phyloP scores from a whole-genome alignment of 2,329 filamentous ascomycete species.

The Drechslerella dactyloides region DNA sequence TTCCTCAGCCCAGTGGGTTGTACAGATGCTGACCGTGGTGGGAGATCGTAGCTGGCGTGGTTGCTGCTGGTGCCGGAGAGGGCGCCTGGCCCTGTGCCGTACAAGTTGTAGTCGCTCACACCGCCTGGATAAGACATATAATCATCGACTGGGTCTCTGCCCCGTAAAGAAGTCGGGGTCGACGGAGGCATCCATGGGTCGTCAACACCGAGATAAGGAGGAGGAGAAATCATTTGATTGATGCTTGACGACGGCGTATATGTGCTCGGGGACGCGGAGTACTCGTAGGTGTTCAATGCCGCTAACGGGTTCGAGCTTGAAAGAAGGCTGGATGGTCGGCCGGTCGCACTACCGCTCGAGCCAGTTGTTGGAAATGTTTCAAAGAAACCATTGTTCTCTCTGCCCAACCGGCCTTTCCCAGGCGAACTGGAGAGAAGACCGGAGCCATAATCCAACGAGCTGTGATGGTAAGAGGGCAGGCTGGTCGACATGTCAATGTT shows the following conservation, averaged over 20 bases:
- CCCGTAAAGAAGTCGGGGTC: slow-evolving; percentile 38
- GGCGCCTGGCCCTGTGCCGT: slow-evolving; percentile 38
- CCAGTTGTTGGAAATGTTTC: slow-evolving; percentile 40
- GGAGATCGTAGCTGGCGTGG: slow-evolving; percentile 42
- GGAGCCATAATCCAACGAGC: slow-evolving; percentile 46
- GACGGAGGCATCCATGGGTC: slow-evolving; percentile 41
- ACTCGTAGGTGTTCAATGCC: slow-evolving; percentile 39
- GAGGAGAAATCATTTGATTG: slow-evolving; percentile 38
- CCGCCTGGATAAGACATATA: slow-evolving; percentile 25
- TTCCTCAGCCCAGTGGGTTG: slow-evolving; percentile 47
- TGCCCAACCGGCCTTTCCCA: slow-evolving; percentile 26
- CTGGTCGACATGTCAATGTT: slow-evolving; percentile 48
- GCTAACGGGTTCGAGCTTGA: slow-evolving; percentile 43
- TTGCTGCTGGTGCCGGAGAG: slow-evolving; percentile 27
- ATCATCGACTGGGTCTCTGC: slow-evolving; percentile 25
- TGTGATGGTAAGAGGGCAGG: slow-evolving; percentile 33
- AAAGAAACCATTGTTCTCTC: slow-evolving; percentile 45
- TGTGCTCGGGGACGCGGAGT: slow-evolving; percentile 31
- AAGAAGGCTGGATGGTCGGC: slow-evolving; percentile 41
- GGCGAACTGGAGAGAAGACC: slow-evolving; percentile 46
- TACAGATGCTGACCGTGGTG: slow-evolving; percentile 44
- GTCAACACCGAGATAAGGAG: slow-evolving; percentile 44
- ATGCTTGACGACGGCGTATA: slow-evolving; percentile 41
- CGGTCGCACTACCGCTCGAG: slow-evolving; percentile 39
- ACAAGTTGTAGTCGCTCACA: slow-evolving; percentile 33